A percentile compares a stretch with the other conserved stretches of the same genome.
Conservation (phyloP, 1,139 yeast species). For the Candida sp. region DNA sequence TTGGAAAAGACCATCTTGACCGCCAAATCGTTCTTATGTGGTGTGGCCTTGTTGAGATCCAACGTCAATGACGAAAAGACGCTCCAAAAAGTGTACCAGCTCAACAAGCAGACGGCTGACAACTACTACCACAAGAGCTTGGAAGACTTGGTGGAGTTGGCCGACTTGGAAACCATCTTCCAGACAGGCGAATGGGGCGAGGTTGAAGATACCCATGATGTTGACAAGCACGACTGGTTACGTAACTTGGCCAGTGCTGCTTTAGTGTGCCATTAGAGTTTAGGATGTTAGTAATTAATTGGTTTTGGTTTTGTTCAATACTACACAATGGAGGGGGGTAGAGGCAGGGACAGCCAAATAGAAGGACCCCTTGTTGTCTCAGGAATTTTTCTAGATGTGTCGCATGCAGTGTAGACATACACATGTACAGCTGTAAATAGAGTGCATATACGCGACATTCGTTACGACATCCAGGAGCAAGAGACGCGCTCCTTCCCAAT, state of each 20-base stretch:
- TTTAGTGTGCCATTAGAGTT: conserved; percentile 40
- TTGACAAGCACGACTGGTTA: conserved; percentile 86
- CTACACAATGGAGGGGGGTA: no score
- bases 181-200: conserved; percentile 97
- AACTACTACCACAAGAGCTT: conserved; percentile 45
- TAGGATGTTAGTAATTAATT: background rate
- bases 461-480: background rate
- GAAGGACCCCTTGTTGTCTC: conserved; percentile 1
- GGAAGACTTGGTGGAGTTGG: conserved; percentile 78
- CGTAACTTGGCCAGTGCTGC: conserved; percentile 85
- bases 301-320: background rate
- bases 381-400: background rate
- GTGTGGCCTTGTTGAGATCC: conserved; percentile 51
- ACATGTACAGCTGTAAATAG: background rate
- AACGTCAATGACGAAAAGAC: conserved; percentile 29
- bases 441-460: background rate
- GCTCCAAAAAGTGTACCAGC: conserved; percentile 34
- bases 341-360: no score
- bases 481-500: background rate
- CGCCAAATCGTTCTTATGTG: conserved; percentile 86
- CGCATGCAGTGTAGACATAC: background rate
- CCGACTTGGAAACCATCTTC: conserved; percentile 79
- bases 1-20: conserved; percentile 87
- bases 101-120: conserved; percentile 30
- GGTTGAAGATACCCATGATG: conserved; percentile 98